Base-by-base conservation (phyloP, 2,329 filamentous ascomycete genomes). In the Knufia fluminis region DNA sequence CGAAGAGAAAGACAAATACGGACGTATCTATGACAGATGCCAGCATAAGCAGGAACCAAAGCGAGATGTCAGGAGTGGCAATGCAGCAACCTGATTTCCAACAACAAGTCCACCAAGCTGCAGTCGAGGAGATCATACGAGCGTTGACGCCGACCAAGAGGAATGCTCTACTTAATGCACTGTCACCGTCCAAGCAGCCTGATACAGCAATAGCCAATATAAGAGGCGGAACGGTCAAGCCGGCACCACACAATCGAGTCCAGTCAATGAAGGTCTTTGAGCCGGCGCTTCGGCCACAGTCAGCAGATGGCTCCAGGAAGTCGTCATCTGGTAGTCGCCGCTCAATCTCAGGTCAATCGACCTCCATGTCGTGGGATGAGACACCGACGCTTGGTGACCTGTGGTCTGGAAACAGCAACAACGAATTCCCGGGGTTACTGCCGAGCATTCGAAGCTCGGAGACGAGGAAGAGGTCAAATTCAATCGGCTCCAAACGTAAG, bases 11-110 rank as follows among this genome's bases (percentile, higher is more conserved):
- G 54, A 65, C 68, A 50, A 65, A 63, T 41, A 59, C 69, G 52
- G 65, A 72, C 49, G 72, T 75, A 52, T 67, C 71, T 22, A 75
- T 75, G 73, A 68, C 69, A 3, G 73, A 75, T 52, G 72, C 63
- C 42, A 67, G 66, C 8, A 59, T 60, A 20, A 71, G 68, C 50
- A 66, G 66, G 32, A 62, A 61, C 9, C 64, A 68, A 35, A 71
- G 69, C 22, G 65, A 61, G 52, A 63, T 67, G 60, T 67, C 67
- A 6, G 68, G 65, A 3, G 54, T 67, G 48, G 70, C 67, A 50
- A 66, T 67, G 43, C 52, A 51, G 26, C 44, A 46, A 46, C 47
- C 43, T 9, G 51, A 54, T 44, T 59, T 59, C 19, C 35, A 53
- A 23, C 65, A 66, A 48, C 68, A 69, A 50, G 70, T 66, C 55